Evolutionary conservation across 163 green algal genomes (phyloP), one percentile per base, ranked within the genome.

Genomic region (Chloromonas sp.): DNA sequence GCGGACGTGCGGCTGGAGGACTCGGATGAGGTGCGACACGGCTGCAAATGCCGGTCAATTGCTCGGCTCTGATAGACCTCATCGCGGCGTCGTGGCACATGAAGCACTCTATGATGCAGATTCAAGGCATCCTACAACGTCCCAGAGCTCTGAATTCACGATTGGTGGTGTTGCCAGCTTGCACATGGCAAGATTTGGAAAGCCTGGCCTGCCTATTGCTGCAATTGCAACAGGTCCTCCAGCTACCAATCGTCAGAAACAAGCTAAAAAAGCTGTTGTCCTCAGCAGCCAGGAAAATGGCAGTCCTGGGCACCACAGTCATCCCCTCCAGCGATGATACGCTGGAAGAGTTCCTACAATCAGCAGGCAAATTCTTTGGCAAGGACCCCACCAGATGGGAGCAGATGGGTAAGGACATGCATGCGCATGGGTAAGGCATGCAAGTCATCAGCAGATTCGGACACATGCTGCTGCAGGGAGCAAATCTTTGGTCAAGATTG

Each of bases 361-460:
- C 88, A 36, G 86, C 88, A 61, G 93, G 91, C 2, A 86, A 83
- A 3, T 91, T 95, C 71, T 95, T 95, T 86, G 93, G 93, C 15
- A 95, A 94, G 78, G 92, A 96, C 85, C 89, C 92, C 0, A 87
- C 81, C 1, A 91, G 92, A 83, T 96, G 92, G 93, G 89, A 92
- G 14, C 88, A 90, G 83, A 81, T 94, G 61, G 93, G 93, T 90
- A 78, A 13, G 60, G 81, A 36, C 36, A 36, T 36, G 36, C 36
- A 36, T 36, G 36, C 36, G 36, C 36, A 36, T 74, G 66, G 66
- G 5, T 11, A 74, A 74, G 66, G 66, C 5, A 11, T 74, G 66
- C 66, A 74, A 15, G 66, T 11, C 11, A 11, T 11, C 66, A 74
- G 5, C 36, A 36, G 36, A 36, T 36, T 36, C 36, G 36, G 36